Percentiles rank a stretch among this genome's conserved stretches.
phyloP scores from a whole-genome alignment of 768 basidiomycete genomes.

The Boletus vermiculosoides region DNA sequence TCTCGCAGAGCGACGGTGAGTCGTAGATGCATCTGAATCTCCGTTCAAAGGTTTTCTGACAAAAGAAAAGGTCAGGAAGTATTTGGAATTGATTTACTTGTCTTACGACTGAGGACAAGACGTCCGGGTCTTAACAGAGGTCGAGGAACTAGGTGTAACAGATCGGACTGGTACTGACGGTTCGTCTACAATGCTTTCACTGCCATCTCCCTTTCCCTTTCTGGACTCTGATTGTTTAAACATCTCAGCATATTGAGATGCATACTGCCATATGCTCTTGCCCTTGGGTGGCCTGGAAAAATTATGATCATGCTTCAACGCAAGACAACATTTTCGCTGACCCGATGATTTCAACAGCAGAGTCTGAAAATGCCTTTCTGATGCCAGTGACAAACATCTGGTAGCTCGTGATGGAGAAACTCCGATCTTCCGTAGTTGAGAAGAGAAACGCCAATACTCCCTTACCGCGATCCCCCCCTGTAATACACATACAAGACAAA shows the following conservation, averaged over 20 bases:
- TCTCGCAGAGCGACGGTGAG: slow-evolving; percentile 38
- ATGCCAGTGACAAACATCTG: slow-evolving; percentile 20
- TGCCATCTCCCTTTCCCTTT: neutral
- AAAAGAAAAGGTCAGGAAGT: neutral
- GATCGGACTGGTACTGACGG: slow-evolving; percentile 7
- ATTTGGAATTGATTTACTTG: neutral
- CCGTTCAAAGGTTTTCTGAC: slow-evolving; percentile 13
- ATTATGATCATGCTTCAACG: neutral
- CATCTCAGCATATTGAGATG: slow-evolving; percentile 12
- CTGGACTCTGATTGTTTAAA: slow-evolving; percentile 7
- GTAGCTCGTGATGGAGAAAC: slow-evolving; percentile 22
- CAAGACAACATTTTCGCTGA: slow-evolving; percentile 9
- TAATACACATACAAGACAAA: neutral
- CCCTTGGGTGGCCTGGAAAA: slow-evolving; percentile 19
- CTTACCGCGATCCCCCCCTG: slow-evolving; percentile 16
- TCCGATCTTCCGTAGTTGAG: slow-evolving; percentile 17
- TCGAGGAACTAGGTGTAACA: slow-evolving; percentile 18
- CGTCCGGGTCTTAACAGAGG: slow-evolving; percentile 14
- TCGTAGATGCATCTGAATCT: slow-evolving; percentile 2
- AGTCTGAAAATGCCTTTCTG: neutral
- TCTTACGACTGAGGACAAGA: slow-evolving; percentile 19
- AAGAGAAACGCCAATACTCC: slow-evolving; percentile 21
- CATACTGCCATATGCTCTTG: slow-evolving; percentile 14
- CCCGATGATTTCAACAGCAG: slow-evolving; percentile 8
- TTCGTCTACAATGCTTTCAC: neutral